Conservation (phyloP, 1,284 basidiomycete genomes). For the Sphaerobolus stellatus region DNA sequence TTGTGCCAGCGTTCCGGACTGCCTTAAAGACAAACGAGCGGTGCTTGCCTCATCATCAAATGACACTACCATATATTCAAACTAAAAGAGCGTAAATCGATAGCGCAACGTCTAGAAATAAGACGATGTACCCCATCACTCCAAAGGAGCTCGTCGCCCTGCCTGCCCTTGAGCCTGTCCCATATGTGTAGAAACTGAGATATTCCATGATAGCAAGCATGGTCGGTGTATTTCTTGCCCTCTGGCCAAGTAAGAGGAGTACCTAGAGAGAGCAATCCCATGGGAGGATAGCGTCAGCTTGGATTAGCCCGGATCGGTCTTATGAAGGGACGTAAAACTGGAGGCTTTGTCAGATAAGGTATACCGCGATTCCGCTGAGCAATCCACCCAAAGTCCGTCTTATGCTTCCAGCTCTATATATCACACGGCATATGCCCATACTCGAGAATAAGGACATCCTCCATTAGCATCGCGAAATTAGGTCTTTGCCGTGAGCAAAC, state of each 20-base stretch:
- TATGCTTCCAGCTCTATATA: too few species aligned
- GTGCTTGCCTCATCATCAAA: conserved; percentile 80
- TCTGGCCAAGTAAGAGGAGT: conserved; percentile 94
- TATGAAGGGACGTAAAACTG: background rate
- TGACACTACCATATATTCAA: conserved; percentile 95
- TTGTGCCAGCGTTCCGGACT: conserved; percentile 90
- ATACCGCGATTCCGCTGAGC: conserved; percentile 1
- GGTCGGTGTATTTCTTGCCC: conserved; percentile 83
- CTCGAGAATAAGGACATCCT: too few species aligned
- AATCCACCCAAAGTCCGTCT: background rate
- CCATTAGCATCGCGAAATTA: too few species aligned
- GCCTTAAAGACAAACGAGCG: conserved; percentile 86
- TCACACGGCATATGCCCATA: too few species aligned
- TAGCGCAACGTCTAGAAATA: conserved; percentile 5
- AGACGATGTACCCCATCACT: conserved; percentile 82
- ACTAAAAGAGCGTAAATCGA: too few species aligned
- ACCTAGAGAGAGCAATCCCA: conserved; percentile 95
- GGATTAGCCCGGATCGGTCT: too few species aligned
- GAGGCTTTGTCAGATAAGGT: background rate
- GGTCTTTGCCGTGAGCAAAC: too few species aligned
- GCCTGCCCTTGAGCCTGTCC: conserved; percentile 87
- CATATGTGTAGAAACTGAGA: conserved; percentile 94
- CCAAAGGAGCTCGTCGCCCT: conserved; percentile 96
- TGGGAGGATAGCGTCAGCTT: conserved; percentile 34
- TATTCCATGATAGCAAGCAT: conserved; percentile 92